Conservation (phyloP, 129 eudicot genomes). For the Deinandra increscens region DNA sequence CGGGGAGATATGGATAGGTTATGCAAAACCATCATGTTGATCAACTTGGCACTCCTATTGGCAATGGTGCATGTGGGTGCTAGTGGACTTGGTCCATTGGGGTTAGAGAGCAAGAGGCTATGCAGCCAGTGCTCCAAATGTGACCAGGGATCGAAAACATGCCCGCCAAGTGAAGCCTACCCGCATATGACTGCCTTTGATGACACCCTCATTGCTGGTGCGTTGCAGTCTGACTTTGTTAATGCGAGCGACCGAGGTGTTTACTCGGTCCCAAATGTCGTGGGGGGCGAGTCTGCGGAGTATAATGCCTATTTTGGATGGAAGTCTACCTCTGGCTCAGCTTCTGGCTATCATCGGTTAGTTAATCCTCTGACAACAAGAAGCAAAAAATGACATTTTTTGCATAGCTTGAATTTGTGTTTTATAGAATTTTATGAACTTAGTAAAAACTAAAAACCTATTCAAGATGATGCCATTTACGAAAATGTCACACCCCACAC, state of each 20-base stretch:
- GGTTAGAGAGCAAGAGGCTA: slow-evolving; percentile 46
- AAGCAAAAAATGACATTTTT: no score
- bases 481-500: no score
- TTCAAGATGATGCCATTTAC: no score
- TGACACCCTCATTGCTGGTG: slow-evolving; percentile 51
- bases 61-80: background rate
- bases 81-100: slow-evolving; percentile 11
- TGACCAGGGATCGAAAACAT: slow-evolving; percentile 40
- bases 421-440: no score
- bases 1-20: slow-evolving; percentile 10
- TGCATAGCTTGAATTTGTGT: no score
- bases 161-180: slow-evolving; percentile 70
- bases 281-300: slow-evolving; percentile 41
- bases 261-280: slow-evolving; percentile 60
- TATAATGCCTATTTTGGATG: slow-evolving; percentile 61
- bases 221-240: slow-evolving; percentile 70
- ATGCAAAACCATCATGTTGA: slow-evolving; percentile 2
- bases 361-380: background rate
- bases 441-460: no score
- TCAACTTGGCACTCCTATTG: slow-evolving; percentile 17
- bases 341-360: slow-evolving; percentile 70
- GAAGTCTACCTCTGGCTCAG: slow-evolving; percentile 68
- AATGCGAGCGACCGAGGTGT: slow-evolving; percentile 58
- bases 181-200: slow-evolving; percentile 80
- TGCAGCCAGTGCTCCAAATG: slow-evolving; percentile 61